A percentile compares a stretch with the other conserved stretches of the same genome.
These are phyloP conservation scores for Lachnellula willkommii DNA, from an alignment of 2,329 filamentous ascomycete species.

Conservation along the genomic window DNA sequence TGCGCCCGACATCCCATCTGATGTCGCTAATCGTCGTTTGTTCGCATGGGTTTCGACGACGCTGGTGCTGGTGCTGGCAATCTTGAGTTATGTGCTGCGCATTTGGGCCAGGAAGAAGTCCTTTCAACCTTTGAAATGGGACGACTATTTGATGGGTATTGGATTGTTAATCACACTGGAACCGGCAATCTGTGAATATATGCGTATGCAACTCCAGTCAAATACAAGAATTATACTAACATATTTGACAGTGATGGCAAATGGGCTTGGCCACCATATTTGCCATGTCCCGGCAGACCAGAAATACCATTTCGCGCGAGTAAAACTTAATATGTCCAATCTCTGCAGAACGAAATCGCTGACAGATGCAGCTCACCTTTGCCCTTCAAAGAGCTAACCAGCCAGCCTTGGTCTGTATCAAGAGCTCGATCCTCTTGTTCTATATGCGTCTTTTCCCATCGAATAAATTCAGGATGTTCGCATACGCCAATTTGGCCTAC, in stretches of 20 bases:
- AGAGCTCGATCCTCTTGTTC: slow-evolving; percentile 21
- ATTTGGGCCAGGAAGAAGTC: slow-evolving; percentile 3
- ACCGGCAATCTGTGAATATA: slow-evolving; percentile 3
- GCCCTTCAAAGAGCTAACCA: slow-evolving; percentile 6
- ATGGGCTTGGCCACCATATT: slow-evolving; percentile 5
- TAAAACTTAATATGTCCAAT: neutral
- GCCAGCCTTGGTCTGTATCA: slow-evolving; percentile 13
- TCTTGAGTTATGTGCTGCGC: neutral
- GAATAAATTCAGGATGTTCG: slow-evolving; percentile 12
- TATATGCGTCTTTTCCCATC: slow-evolving; percentile 19
- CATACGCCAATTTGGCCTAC: slow-evolving; percentile 13
- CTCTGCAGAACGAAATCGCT: neutral
- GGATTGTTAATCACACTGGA: slow-evolving; percentile 4
- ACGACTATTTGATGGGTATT: slow-evolving; percentile 9
- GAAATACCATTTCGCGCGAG: neutral
- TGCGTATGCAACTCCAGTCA: neutral
- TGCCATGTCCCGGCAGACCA: slow-evolving; percentile 1
- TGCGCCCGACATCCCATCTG: slow-evolving; percentile 1
- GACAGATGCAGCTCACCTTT: neutral
- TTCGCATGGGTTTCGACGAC: slow-evolving; percentile 1
- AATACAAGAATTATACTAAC: neutral
- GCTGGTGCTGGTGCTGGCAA: neutral
- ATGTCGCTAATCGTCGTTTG: slow-evolving; percentile 1
- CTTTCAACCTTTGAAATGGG: neutral
- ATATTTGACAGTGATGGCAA: neutral